phyloP scores from a whole-genome alignment of 352 stramenopile genomes.

The Globisporangium ultimum region DNA sequence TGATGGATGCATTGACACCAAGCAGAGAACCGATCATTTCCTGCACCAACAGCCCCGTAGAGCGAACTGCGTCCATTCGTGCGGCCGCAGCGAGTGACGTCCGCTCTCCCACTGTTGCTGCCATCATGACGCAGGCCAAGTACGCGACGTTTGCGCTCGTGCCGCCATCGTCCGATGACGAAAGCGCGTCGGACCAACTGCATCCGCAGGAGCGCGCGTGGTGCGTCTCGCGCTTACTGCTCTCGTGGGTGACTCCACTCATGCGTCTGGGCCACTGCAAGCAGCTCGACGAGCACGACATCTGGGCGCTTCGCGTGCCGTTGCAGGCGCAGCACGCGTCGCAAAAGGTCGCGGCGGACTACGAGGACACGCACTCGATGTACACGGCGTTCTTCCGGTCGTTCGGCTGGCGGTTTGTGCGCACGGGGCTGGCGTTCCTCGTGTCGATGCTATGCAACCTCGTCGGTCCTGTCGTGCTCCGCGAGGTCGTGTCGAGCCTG shows the following conservation, averaged over 20 bases:
- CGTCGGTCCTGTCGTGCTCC: conserved; percentile 44
- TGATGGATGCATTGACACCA: too few relatives aligned
- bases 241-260: conserved; percentile 49
- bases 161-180: too few relatives aligned
- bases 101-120: too few relatives aligned
- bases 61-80: too few relatives aligned
- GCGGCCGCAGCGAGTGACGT: too few relatives aligned
- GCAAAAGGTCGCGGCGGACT: conserved; percentile 25
- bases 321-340: conserved; percentile 24
- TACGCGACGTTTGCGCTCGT: too few relatives aligned
- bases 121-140: too few relatives aligned
- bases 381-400: conserved; percentile 23
- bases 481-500: conserved; percentile 34
- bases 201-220: too few relatives aligned
- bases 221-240: conserved; percentile 31
- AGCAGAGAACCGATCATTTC: too few relatives aligned
- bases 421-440: conserved; percentile 38
- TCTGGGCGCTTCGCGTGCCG: conserved; percentile 33
- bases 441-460: conserved; percentile 48
- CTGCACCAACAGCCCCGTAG: too few relatives aligned
- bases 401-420: conserved; percentile 33
- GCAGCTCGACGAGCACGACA: conserved; percentile 38
- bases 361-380: conserved; percentile 25
- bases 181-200: too few relatives aligned
- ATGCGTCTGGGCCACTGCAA: conserved; percentile 43